phyloP scores from a whole-genome alignment of 768 basidiomycete genomes.

The Boletellus ananas region DNA sequence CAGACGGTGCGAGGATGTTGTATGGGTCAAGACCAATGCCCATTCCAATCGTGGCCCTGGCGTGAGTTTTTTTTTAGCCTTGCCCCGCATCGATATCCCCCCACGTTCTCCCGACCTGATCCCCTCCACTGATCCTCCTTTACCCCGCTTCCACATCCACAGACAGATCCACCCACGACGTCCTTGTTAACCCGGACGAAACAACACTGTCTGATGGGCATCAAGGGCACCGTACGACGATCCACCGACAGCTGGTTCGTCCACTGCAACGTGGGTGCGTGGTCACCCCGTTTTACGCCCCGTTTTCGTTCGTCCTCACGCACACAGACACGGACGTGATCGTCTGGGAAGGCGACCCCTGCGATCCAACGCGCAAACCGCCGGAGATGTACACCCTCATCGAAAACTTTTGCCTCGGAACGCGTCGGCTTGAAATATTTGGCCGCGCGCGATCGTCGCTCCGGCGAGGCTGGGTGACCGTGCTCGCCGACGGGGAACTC shows the following conservation, averaged over 20 bases:
- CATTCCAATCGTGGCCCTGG: slow-evolving; percentile 69
- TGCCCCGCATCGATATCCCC: not conserved
- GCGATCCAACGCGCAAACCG: slow-evolving; percentile 82
- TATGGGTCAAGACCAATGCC: slow-evolving; percentile 94
- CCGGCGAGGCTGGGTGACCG: slow-evolving; percentile 92
- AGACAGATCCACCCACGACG: slow-evolving; percentile 85
- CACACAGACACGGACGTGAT: slow-evolving; percentile 90
- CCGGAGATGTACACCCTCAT: slow-evolving; percentile 95
- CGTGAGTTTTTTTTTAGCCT: slow-evolving; percentile 38
- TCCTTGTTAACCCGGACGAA: slow-evolving; percentile 87
- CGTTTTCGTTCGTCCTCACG: not conserved
- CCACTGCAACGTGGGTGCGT: slow-evolving; percentile 93
- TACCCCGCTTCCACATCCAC: not conserved
- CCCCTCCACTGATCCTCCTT: not conserved
- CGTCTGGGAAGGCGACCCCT: slow-evolving; percentile 90
- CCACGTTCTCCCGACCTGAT: not conserved
- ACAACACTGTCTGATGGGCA: slow-evolving; percentile 96
- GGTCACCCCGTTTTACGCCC: not conserved
- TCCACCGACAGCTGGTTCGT: slow-evolving; percentile 96
- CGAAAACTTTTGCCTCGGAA: slow-evolving; percentile 96
- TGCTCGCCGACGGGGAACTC: slow-evolving; percentile 62
- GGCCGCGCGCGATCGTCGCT: slow-evolving; percentile 64
- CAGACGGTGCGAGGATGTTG: slow-evolving; percentile 93
- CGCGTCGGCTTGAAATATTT: slow-evolving; percentile 87
- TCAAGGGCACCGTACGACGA: slow-evolving; percentile 91